Percentiles rank a stretch among this genome's conserved stretches.
Evolutionary conservation across 1,284 basidiomycete species (phyloP).

Genomic region (Cutaneotrichosporon sp.): DNA sequence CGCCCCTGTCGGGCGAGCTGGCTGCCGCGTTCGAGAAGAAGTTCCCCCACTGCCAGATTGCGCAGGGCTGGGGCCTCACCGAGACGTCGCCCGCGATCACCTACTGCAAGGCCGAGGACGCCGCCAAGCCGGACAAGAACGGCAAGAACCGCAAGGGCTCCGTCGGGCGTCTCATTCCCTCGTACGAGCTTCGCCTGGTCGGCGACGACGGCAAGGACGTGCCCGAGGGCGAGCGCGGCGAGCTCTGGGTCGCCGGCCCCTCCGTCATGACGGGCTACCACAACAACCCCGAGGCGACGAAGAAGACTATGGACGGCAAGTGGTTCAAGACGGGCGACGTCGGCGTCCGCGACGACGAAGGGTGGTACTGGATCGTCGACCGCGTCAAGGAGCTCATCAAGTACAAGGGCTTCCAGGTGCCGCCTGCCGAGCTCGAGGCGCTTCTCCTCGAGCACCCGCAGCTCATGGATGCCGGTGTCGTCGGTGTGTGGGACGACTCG

Average conservation of each 20-base stretch:
- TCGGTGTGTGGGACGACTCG: constrained; percentile 63
- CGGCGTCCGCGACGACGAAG: constrained; percentile 63
- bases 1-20: constrained; percentile 65
- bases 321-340: constrained; percentile 73
- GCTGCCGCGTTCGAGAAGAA: constrained; percentile 32
- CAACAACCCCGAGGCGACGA: constrained; percentile 67
- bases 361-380: constrained; percentile 56
- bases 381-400: constrained; percentile 78
- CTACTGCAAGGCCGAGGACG: constrained; percentile 44
- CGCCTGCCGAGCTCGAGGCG: constrained; percentile 78
- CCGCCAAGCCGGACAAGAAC: constrained; percentile 34
- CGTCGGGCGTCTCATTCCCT: constrained; percentile 71
- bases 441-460: constrained; percentile 70
- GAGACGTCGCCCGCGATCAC: constrained; percentile 55
- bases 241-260: constrained; percentile 77
- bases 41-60: constrained; percentile 32
- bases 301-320: constrained; percentile 3
- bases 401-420: constrained; percentile 63
- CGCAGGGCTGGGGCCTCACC: constrained; percentile 55
- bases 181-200: constrained; percentile 75
- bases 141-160: constrained; percentile 58
- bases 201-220: constrained; percentile 43
- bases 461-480: constrained; percentile 69
- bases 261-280: constrained; percentile 73
- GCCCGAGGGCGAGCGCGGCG: constrained; percentile 65